Evolutionary conservation across 352 stramenopile genomes (phyloP).

Genomic region (Phytophthora boehmeriae): DNA sequence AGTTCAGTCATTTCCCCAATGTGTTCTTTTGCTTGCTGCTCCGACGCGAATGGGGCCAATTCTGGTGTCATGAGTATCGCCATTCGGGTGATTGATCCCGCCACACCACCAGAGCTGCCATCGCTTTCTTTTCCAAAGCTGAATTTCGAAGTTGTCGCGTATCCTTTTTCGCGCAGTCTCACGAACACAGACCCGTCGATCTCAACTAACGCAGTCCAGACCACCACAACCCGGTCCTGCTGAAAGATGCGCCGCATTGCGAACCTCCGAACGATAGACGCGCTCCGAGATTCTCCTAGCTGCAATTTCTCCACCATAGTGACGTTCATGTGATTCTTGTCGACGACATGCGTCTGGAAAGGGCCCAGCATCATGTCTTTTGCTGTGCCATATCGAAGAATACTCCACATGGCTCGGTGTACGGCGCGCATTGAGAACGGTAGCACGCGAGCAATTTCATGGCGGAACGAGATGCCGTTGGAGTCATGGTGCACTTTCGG

Average conservation of each 20-base stretch:
- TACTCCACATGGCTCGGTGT: constrained; percentile 37
- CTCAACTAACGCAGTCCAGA: constrained; percentile 44
- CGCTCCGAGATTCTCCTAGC: constrained; percentile 15
- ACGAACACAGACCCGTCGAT: constrained; percentile 41
- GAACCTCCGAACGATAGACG: constrained; percentile 29
- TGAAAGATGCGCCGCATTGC: constrained; percentile 33
- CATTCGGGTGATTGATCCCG: constrained; percentile 25
- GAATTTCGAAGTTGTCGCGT: constrained; percentile 14
- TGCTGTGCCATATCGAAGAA: constrained; percentile 24
- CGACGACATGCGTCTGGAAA: constrained; percentile 26
- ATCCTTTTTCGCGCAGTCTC: constrained; percentile 44
- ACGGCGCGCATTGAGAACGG: constrained; percentile 35
- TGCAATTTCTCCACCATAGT: constrained; percentile 39
- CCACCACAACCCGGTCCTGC: constrained; percentile 17
- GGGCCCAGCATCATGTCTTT: constrained; percentile 37
- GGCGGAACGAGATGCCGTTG: constrained; percentile 21
- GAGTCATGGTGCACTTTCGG: constrained; percentile 23
- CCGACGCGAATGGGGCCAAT: constrained; percentile 16
- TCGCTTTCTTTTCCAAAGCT: constrained; percentile 3
- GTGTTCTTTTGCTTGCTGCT: constrained; percentile 20
- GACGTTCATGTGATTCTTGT: constrained; percentile 38
- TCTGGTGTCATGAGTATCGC: constrained; percentile 27
- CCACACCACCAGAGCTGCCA: constrained; percentile 7
- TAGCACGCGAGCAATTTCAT: constrained; percentile 32
- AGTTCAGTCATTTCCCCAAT: constrained; percentile 61